Evolutionary conservation across 73 alveolate species (phyloP).

Genomic region (Paramecium primaurelia): DNA sequence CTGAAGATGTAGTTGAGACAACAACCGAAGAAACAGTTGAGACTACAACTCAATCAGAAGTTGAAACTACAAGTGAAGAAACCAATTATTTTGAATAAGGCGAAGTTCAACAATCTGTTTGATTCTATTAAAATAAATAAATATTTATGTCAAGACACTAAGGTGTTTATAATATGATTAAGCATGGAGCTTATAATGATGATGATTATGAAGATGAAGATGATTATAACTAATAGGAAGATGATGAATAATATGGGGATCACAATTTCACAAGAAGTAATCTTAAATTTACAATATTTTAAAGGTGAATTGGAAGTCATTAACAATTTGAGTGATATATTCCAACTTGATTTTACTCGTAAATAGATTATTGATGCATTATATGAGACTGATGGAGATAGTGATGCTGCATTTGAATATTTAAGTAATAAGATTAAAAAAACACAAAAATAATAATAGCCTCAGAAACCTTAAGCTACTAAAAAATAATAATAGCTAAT

Average conservation of each 20-base stretch:
- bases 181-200: neutral
- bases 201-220: neutral
- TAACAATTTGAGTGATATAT: neutral
- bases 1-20: neutral
- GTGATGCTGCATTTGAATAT: neutral
- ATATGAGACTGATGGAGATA: neutral
- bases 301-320: neutral
- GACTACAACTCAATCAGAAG: neutral
- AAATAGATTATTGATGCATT: neutral
- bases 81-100: neutral
- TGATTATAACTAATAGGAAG: neutral
- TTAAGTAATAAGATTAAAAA: neutral
- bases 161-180: neutral
- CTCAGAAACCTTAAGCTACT: neutral
- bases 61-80: neutral
- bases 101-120: neutral
- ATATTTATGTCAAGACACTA: neutral
- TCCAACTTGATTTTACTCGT: neutral
- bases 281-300: neutral
- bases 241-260: neutral
- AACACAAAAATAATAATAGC: neutral
- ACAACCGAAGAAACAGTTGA: neutral
- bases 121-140: neutral
- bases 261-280: neutral
- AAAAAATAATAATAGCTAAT: neutral